phyloP scores from a whole-genome alignment of 331 rosid genomes.

The Phaseolus coccineus region DNA sequence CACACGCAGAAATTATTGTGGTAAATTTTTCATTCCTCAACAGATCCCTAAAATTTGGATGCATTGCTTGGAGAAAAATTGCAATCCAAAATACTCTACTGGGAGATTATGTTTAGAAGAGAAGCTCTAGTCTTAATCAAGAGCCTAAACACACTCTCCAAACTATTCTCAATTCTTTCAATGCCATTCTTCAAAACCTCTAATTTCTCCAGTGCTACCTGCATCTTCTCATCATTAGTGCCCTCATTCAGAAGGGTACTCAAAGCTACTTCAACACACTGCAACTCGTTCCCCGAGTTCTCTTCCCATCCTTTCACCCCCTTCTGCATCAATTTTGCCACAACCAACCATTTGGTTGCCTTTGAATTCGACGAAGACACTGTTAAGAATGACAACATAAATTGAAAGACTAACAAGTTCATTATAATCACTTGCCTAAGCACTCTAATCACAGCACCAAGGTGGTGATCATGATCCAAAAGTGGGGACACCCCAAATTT shows the following conservation, averaged over 20 bases:
- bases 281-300: slow-evolving; percentile 52
- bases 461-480: slow-evolving; percentile 52
- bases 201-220: slow-evolving; percentile 45
- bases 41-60: slow-evolving; percentile 58
- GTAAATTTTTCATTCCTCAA: slow-evolving; percentile 41
- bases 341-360: slow-evolving; percentile 57
- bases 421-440: slow-evolving; percentile 59
- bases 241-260: slow-evolving; percentile 30
- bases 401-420: slow-evolving; percentile 58
- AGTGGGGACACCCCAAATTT: slow-evolving; percentile 47
- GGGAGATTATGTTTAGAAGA: slow-evolving; percentile 77
- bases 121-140: slow-evolving; percentile 76
- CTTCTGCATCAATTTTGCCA: slow-evolving; percentile 62
- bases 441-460: slow-evolving; percentile 55
- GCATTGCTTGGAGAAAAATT: slow-evolving; percentile 27
- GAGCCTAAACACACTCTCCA: slow-evolving; percentile 66
- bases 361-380: slow-evolving; percentile 49
- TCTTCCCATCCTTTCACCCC: slow-evolving; percentile 55
- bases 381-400: slow-evolving; percentile 55
- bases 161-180: slow-evolving; percentile 62
- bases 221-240: slow-evolving; percentile 48
- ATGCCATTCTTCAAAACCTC: slow-evolving; percentile 60
- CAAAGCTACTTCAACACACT: slow-evolving; percentile 54
- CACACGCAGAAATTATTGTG: no score
- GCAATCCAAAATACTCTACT: slow-evolving; percentile 32